Evolutionary conservation across 176 grass and related monocot species (phyloP).

Genomic region (Raddia guianensis): DNA sequence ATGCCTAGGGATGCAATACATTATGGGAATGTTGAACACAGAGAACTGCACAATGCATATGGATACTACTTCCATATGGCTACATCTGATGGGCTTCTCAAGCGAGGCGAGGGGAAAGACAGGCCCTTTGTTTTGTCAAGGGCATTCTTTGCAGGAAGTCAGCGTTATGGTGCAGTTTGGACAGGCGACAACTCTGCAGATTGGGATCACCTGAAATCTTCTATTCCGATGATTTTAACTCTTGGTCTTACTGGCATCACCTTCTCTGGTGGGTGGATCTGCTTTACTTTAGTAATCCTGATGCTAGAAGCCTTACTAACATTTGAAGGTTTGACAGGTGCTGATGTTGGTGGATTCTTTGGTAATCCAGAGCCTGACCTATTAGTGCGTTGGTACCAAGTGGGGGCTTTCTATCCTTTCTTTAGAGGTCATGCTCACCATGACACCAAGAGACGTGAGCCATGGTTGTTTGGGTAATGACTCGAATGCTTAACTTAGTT

Average conservation of each 20-base stretch:
- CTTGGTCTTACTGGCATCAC: conserved; percentile 93
- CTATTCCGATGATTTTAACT: conserved; percentile 91
- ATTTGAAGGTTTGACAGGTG: conserved; percentile 59
- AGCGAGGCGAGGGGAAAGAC: conserved; percentile 81
- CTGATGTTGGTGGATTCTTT: conserved; percentile 96
- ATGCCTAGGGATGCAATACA: conserved; percentile 97
- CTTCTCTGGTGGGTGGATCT: conserved; percentile 78
- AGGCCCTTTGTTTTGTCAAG: conserved; percentile 97
- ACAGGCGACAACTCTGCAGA: conserved; percentile 93
- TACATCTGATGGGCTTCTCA: conserved; percentile 81
- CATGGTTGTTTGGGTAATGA: conserved; percentile 96
- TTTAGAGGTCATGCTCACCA: conserved; percentile 95
- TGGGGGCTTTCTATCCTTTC: conserved; percentile 98
- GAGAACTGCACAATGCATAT: conserved; percentile 97
- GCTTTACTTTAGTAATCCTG: conserved; percentile 10
- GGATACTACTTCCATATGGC: conserved; percentile 99
- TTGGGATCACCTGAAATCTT: conserved; percentile 93
- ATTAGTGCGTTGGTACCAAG: conserved; percentile 95
- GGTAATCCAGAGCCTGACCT: conserved; percentile 86
- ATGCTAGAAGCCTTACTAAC: conserved; percentile 25
- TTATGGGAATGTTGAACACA: conserved; percentile 76
- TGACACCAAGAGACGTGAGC: conserved; percentile 95
- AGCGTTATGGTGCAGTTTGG: conserved; percentile 88
- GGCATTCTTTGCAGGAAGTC: conserved; percentile 93
- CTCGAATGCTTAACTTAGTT: conserved; percentile 24